Evolutionary conservation across 2,329 filamentous ascomycete genomes (phyloP), one percentile per base, ranked within the genome.

Genomic region (Fusarium subglutinans): DNA sequence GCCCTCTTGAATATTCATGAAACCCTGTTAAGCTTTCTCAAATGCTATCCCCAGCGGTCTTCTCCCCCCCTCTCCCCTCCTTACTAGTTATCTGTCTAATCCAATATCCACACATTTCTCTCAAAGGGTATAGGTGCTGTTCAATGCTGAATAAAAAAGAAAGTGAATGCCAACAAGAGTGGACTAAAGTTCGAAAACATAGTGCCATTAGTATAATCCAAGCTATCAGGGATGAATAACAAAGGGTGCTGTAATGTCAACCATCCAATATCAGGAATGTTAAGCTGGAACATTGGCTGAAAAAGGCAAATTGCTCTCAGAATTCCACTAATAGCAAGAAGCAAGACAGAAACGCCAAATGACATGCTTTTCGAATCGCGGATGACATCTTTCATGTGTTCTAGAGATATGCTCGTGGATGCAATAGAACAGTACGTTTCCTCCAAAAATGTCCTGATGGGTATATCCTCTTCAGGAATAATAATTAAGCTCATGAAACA

Each of bases 391-490:
- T 73, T 63, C 62, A 69, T 67, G 54, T 53, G 69, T 45, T 69
- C 58, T 62, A 71, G 58, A 54, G 22, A 56, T 67, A 55, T 68
- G 56, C 64, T 63, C 45, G 56, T 47, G 53, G 57, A 60, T 45
- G 62, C 43, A 61, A 38, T 55, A 54, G 33, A 47, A 26, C 48
- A 56, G 43, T 50, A 50, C 45, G 40, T 71, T 70, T 75, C 79
- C 76, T 80, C 68, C 78, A 79, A 77, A 76, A 61, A 63, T 28
- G 71, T 76, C 76, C 78, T 77, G 72, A 63, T 68, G 77, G 78
- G 78, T 81, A 81, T 80, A 75, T 81, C 76, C 77, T 71, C 66
- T 72, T 70, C 48, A 75, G 77, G 70, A 65, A 66, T 67, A 77
- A 48, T 37, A 76, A 70, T 56, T 51, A 79, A 69, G 59, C 69